Conservation (phyloP, 179 eudicot genomes). For the Spergularia azorica region DNA sequence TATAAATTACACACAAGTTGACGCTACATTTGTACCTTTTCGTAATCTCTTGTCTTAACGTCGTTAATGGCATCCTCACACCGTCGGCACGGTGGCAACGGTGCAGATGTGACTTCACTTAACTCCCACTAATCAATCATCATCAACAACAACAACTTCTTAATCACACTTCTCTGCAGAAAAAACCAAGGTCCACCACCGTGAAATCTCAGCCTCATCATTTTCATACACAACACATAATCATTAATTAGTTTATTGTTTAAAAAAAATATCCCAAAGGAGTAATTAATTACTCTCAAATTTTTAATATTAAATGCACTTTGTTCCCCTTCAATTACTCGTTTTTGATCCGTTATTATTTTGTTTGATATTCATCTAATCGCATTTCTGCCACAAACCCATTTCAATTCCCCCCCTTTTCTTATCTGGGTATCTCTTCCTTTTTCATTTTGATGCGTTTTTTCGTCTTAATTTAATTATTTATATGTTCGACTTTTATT, state of each 20-base stretch:
- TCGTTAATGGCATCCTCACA: no score
- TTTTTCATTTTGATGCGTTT: slow-evolving; percentile 6
- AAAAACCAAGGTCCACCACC: slow-evolving; percentile 13
- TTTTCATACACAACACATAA: no score
- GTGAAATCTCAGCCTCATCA: slow-evolving; percentile 6
- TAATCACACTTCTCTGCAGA: not conserved
- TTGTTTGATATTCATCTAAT: not conserved
- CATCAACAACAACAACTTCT: no score
- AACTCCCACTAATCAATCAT: not conserved
- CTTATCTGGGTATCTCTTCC: slow-evolving; percentile 15
- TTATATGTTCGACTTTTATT: not conserved
- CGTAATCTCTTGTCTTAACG: no score
- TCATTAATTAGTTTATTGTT: not conserved
- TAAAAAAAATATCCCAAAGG: no score
- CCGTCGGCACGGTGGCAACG: no score
- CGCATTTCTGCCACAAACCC: not conserved
- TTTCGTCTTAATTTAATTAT: not conserved
- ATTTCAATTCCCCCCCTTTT: not conserved
- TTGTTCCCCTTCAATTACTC: no score
- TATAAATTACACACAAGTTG: no score
- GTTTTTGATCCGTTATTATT: slow-evolving; percentile 27
- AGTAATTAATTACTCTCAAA: slow-evolving; percentile 12
- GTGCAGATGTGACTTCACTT: no score
- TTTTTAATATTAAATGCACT: no score
- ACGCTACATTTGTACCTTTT: no score